phyloP scores from a whole-genome alignment of 192 early-diverging fungal species.

The Coemansia sp. region DNA sequence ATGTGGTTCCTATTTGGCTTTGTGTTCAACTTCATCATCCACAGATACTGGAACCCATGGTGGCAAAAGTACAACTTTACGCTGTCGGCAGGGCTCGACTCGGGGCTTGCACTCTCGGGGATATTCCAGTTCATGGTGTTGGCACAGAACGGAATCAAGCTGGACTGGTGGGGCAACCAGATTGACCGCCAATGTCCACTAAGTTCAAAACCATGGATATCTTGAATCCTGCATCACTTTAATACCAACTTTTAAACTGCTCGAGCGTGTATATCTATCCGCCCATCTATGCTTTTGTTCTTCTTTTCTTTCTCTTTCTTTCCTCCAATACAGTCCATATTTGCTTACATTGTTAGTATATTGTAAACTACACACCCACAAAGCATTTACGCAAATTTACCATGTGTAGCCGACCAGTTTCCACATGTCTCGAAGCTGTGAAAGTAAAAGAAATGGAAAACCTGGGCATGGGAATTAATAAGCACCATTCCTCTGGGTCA shows the following conservation, averaged over 20 bases:
- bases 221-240: background rate
- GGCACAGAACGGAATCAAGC: conserved; percentile 42
- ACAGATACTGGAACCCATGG: conserved; percentile 65
- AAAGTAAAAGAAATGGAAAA: too few species aligned
- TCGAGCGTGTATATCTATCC: background rate
- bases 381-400: too few species aligned
- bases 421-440: too few species aligned
- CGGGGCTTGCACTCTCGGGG: conserved; percentile 55
- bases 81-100: conserved; percentile 60
- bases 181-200: conserved; percentile 47
- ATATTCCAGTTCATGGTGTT: conserved; percentile 54
- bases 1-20: conserved; percentile 62
- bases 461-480: background rate
- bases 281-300: background rate
- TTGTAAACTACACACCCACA: too few species aligned
- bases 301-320: conserved; percentile 1
- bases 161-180: conserved; percentile 58
- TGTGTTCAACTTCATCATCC: conserved; percentile 70
- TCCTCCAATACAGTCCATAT: background rate
- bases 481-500: background rate
- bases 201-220: conserved; percentile 44
- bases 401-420: too few species aligned
- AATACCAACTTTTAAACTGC: background rate
- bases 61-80: conserved; percentile 63
- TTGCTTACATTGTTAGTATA: too few species aligned